Percentiles rank a stretch among this genome's conserved stretches.
phyloP scores from a whole-genome alignment of 73 alveolate genomes.

The Strombidium stylifer region DNA sequence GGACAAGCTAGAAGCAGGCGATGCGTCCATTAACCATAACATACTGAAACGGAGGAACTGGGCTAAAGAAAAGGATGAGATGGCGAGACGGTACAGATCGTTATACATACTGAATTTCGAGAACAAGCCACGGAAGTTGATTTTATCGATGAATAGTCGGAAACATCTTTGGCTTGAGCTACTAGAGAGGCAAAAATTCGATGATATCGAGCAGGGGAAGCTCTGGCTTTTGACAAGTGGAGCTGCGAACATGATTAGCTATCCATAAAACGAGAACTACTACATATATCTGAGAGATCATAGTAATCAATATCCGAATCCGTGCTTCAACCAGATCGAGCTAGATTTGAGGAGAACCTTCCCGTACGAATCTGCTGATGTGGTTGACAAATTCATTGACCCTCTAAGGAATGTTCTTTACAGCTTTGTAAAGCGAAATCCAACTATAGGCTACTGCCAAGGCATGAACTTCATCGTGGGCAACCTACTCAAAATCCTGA shows the following conservation, averaged over 20 bases:
- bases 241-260: not conserved
- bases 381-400: slow-evolving; percentile 4
- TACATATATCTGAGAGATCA: not conserved
- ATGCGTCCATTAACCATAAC: no score
- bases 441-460: slow-evolving; percentile 85
- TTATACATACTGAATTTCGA: no score
- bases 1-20: no score
- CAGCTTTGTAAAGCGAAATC: slow-evolving; percentile 72
- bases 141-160: no score
- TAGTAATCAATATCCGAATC: slow-evolving; percentile 56
- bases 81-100: no score
- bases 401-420: slow-evolving; percentile 38
- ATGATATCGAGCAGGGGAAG: no score
- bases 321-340: slow-evolving; percentile 75
- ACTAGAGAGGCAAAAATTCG: no score
- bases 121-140: no score
- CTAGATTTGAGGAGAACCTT: slow-evolving; percentile 85
- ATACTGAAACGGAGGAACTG: no score
- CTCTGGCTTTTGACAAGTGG: slow-evolving; percentile 22
- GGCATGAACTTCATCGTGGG: slow-evolving; percentile 88
- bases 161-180: no score
- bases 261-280: not conserved
- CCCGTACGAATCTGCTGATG: slow-evolving; percentile 63
- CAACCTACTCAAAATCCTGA: slow-evolving; percentile 59
- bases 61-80: no score